Evolutionary conservation across 2,329 filamentous ascomycete genomes (phyloP), one percentile per base, ranked within the genome.

Genomic region (Hypoxylon sp.): DNA sequence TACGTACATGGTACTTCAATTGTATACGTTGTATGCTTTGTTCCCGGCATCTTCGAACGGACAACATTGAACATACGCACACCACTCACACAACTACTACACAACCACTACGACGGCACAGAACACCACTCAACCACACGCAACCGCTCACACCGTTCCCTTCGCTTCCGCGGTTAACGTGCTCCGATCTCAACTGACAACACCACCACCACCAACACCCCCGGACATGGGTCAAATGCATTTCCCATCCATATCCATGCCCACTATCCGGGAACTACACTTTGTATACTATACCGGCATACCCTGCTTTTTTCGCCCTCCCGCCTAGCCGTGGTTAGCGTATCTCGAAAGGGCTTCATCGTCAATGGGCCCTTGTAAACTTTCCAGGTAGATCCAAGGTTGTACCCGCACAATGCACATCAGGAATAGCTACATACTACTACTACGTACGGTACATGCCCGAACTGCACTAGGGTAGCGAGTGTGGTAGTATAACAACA

Each of bases 371-470:
- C 46, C 56, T 67, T 38, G 36, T 51, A 51, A 34, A 30, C 55
- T 55, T 34, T 60, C 46, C 46, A 64, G 55, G 61, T 60, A 59
- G 61, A 28, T 25, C 60, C 60, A 65, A 59, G 61, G 67, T 61
- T 56, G 63, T 76, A 73, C 71, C 73, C 68, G 63, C 73, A 60
- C 69, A 75, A 75, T 76, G 74, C 74, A 74, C 71, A 76, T 75
- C 74, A 75, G 60, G 71, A 68, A 60, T 69, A 73, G 71, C 70
- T 70, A 70, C 57, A 55, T 65, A 60, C 32, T 53, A 50, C 30
- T 41, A n/a, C n/a, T n/a, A n/a, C n/a, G n/a, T n/a, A n/a, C n/a
- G n/a, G n/a, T 67, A 65, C 61, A 60, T 62, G 50, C 49, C 67
- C 36, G 63, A 61, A 60, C 53, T 61, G 48, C 61, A 59, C 55